Evolutionary conservation across 192 early-diverging fungal genomes (phyloP), one percentile per base, ranked within the genome.

Genomic region (Haplosporangium gracile): DNA sequence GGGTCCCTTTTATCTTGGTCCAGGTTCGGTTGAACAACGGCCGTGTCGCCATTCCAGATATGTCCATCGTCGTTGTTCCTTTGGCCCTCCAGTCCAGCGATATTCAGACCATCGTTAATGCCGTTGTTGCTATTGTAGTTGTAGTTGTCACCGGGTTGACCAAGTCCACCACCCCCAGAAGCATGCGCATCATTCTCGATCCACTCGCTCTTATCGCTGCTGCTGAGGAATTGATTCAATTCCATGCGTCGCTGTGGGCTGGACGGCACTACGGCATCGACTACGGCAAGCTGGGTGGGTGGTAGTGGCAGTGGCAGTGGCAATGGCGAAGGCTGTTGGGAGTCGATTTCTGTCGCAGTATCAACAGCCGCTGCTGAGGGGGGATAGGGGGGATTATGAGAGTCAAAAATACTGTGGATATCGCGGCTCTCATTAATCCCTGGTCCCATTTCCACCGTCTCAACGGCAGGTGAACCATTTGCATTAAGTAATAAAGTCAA

Each of bases 1-100:
- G 60, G 13, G 13, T 57, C 51, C 77, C 42, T 78, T 78, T 78
- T 78, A 78, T 78, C 68, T 6, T 78, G 69, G 20, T 78, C 69
- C 47, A 55, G 2, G 43, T 15, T 68, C 18, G 20, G 18, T 70
- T 68, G 65, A 51, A 49, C 45, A 47, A 65, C 22, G 20, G 8
- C 34, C 1, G 47, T 29, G 16, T 38, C 42, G 34, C 24, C 32
- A 42, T 70, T 18, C 36, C 49, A 15, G 4, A 47, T 26, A 38
- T 32, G 38, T 24, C 43, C 77, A 71, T 78, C 49, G 13, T 70
- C 36, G 9, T 49, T 32, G 45, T 51, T 39, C 60, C 16, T 49
- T 10, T 49, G 68, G 47, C 26, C 32, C 4, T 55, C 38, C 4
- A 32, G 40, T 69, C 47, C 47, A 15, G 51, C 47, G 11, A 69